Evolutionary conservation across 139 green algal species (phyloP).

Genomic region (Closterium sp.): DNA sequence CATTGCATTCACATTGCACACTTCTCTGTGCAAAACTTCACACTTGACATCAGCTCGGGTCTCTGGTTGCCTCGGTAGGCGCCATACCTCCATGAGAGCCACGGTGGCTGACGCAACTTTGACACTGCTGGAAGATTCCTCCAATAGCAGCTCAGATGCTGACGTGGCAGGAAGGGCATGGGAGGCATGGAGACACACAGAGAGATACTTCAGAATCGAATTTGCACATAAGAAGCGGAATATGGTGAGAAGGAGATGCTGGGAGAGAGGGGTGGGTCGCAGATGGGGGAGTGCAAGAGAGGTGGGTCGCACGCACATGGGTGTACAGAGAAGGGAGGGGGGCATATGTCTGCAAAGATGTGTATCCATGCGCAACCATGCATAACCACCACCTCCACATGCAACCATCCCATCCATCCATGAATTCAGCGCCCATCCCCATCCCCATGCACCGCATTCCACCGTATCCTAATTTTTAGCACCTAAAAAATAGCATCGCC

Average conservation of each 20-base stretch:
- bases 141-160: neutral
- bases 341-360: neutral
- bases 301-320: too few species aligned
- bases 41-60: neutral
- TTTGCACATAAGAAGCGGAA: neutral
- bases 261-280: too few species aligned
- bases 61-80: neutral
- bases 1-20: too few species aligned
- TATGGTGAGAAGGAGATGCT: too few species aligned
- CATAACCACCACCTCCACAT: too few species aligned
- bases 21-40: too few species aligned
- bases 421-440: neutral
- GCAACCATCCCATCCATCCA: too few species aligned
- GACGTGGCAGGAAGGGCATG: neutral
- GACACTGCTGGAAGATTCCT: neutral
- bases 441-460: neutral
- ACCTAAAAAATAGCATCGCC: too few species aligned
- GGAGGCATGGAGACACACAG: neutral
- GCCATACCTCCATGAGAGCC: neutral
- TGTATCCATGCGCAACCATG: neutral
- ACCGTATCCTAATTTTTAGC: too few species aligned
- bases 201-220: neutral
- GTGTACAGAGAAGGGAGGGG: neutral
- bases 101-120: neutral
- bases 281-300: too few species aligned